phyloP scores from a whole-genome alignment of 345 rosid genomes.

The Rhizophora mangle region DNA sequence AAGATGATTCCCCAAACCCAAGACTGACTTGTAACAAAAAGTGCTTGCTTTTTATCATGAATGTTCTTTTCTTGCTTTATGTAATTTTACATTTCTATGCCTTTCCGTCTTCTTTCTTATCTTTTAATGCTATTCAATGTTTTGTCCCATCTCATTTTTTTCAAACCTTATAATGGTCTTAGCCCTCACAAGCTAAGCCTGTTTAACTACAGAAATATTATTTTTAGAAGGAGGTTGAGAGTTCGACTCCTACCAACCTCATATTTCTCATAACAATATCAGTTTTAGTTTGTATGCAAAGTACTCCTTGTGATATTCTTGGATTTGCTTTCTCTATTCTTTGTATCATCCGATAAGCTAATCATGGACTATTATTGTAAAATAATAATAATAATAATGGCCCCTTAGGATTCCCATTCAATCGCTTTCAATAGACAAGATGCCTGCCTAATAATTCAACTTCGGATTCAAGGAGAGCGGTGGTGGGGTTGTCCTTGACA shows the following conservation, averaged over 20 bases:
- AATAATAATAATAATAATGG: background rate
- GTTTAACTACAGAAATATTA: too few relatives aligned
- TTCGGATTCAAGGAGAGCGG: conserved; percentile 4
- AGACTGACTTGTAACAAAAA: conserved; percentile 1
- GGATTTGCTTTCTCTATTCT: too few relatives aligned
- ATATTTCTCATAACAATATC: too few relatives aligned
- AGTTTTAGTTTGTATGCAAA: too few relatives aligned
- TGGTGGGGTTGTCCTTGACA: conserved; percentile 14
- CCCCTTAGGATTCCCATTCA: conserved; percentile 52
- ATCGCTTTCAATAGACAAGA: conserved; percentile 48
- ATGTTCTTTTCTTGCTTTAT: too few relatives aligned
- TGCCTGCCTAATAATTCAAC: conserved; percentile 33
- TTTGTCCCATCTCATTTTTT: conserved; percentile 4
- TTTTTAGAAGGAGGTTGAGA: background rate
- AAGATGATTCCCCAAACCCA: background rate
- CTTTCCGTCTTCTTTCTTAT: conserved; percentile 24
- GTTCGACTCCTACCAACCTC: background rate
- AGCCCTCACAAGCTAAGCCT: background rate
- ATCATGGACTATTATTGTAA: background rate
- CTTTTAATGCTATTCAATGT: conserved; percentile 22
- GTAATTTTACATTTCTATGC: background rate
- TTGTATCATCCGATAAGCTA: background rate
- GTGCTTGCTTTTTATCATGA: background rate
- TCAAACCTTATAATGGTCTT: too few relatives aligned
- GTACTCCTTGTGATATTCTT: too few relatives aligned